Evolutionary conservation across 305 asterid species (phyloP).

Genomic region (Fraxinus albicans): DNA sequence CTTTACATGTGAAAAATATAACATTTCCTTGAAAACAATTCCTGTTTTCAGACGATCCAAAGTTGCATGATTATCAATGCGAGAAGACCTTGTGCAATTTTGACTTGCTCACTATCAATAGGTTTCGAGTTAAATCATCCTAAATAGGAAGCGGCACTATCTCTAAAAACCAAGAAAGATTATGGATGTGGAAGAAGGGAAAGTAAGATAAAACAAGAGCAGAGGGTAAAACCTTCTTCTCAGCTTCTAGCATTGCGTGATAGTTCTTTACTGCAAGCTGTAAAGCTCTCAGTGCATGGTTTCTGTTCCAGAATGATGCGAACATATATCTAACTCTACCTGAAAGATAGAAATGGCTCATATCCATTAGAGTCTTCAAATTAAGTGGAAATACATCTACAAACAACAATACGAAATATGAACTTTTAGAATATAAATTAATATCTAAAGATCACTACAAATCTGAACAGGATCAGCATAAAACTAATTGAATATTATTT

Average conservation of each 20-base stretch:
- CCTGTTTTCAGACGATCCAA: background rate
- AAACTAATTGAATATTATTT: background rate
- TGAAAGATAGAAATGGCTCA: slow-evolving; percentile 36
- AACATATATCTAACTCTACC: slow-evolving; percentile 95
- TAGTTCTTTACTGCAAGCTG: slow-evolving; percentile 61
- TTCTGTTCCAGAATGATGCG: slow-evolving; percentile 99
- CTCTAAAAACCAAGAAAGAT: slow-evolving; percentile 11
- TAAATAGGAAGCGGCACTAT: background rate
- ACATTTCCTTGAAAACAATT: background rate
- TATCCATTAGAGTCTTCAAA: slow-evolving; percentile 7
- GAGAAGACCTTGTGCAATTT: background rate
- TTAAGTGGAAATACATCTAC: background rate
- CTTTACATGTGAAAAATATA: background rate
- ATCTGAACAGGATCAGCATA: background rate
- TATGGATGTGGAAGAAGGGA: slow-evolving; percentile 10
- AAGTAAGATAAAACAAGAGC: slow-evolving; percentile 20
- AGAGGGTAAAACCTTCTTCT: slow-evolving; percentile 65
- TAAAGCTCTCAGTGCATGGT: slow-evolving; percentile 66
- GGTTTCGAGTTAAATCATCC: background rate
- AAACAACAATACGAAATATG: background rate
- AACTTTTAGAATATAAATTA: background rate
- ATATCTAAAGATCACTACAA: background rate
- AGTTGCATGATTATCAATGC: background rate
- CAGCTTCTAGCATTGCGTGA: slow-evolving; percentile 69
- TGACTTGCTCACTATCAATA: background rate